Percentiles rank a stretch among this genome's conserved stretches.
Conservation (phyloP, 805 yeast species). For the Candida fluviatilis region DNA sequence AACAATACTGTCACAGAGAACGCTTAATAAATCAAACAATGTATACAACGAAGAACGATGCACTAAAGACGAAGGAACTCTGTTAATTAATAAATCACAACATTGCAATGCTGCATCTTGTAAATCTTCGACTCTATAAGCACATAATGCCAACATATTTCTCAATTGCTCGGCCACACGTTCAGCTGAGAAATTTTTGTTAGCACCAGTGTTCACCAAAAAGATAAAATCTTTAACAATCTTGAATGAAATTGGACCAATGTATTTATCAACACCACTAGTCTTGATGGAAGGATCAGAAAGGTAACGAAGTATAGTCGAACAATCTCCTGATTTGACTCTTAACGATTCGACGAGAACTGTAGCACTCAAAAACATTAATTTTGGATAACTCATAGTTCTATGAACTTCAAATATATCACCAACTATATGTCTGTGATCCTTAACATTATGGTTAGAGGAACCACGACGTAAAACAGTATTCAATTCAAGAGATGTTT, state of each 20-base stretch:
- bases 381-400: slow-evolving; percentile 62
- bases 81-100: slow-evolving; percentile 61
- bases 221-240: slow-evolving; percentile 55
- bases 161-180: slow-evolving; percentile 64
- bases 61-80: slow-evolving; percentile 76
- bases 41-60: slow-evolving; percentile 70
- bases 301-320: slow-evolving; percentile 70
- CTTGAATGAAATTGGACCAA: slow-evolving; percentile 60
- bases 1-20: slow-evolving; percentile 72
- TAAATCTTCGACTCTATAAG: slow-evolving; percentile 70
- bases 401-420: slow-evolving; percentile 49
- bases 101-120: slow-evolving; percentile 79
- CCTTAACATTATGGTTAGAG: slow-evolving; percentile 72
- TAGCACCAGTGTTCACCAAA: slow-evolving; percentile 49
- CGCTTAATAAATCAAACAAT: slow-evolving; percentile 71
- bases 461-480: slow-evolving; percentile 88
- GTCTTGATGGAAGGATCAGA: slow-evolving; percentile 74
- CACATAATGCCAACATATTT: slow-evolving; percentile 61
- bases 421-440: slow-evolving; percentile 62
- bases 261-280: slow-evolving; percentile 62
- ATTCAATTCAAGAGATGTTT: slow-evolving; percentile 87
- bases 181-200: slow-evolving; percentile 52
- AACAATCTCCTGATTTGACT: slow-evolving; percentile 75
- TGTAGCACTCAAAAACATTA: slow-evolving; percentile 85
- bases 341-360: slow-evolving; percentile 75